Base-by-base conservation (phyloP, 2,329 filamentous ascomycete species). In the Peltaster fructicola region DNA sequence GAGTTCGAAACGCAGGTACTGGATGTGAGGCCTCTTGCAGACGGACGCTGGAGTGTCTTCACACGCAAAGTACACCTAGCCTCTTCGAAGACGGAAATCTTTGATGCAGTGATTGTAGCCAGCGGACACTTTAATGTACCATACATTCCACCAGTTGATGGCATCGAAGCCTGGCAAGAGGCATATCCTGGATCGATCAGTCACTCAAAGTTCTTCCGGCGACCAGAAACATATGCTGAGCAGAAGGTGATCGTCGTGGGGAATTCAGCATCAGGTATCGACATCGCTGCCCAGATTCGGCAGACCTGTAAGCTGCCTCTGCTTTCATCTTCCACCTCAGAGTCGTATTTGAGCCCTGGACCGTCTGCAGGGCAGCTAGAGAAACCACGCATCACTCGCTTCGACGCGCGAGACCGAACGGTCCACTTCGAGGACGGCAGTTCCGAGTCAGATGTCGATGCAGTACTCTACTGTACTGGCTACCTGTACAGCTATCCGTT, bases 401-500 rank as follows among this genome's bases (percentile, higher is more conserved):
- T 69, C 35, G 38, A 63, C 51, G 43, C 76, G 0, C 50, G 61
- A 3, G 53, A 63, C 25, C 61, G 68, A 33, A 70, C 64, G 3
- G 61, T 88, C 2, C 57, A 63, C 15, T 79, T 90, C 34, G 57
- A 61, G 19, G 62, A 80, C 39, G 75, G 74, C 2, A 58, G 57
- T 0, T 43, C 73, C 7, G 76, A 81, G 41, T 53, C 53, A 3
- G 56, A 71, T 16, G 51, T 95, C 28, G 84, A 93, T 41, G 65
- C 68, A 2, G 55, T 93, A 5, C 47, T 95, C 14, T 93, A 85
- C 50, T 84, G 79, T 47, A 93, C 85, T 0, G 85, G 85, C 1
- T 95, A 90, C 41, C 66, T 91, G 29, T 92, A 79, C 51, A 72
- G 73, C 4, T 77, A 76, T 30, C 81, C 82, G 0, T 93, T 92